Conservation (phyloP, 495 filamentous ascomycete genomes). For the Annulohypoxylon stygium region DNA sequence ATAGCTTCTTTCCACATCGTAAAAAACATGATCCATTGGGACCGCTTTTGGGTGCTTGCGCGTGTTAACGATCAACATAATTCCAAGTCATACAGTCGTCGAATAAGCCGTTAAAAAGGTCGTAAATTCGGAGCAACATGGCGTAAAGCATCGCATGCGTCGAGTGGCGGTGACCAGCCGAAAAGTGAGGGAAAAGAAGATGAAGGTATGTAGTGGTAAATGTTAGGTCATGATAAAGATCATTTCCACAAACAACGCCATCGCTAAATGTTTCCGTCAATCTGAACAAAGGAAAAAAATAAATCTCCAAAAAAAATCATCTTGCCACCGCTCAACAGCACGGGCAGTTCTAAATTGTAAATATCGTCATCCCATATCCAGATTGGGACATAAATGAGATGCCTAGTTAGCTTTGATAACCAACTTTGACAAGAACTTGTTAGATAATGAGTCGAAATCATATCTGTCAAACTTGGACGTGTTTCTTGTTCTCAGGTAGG, state of each 20-base stretch:
- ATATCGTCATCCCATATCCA: slow-evolving; percentile 13
- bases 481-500: slow-evolving; percentile 67
- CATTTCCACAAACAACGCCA: slow-evolving; percentile 51
- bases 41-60: slow-evolving; percentile 51
- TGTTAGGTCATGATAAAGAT: slow-evolving; percentile 51
- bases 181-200: slow-evolving; percentile 45
- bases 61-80: slow-evolving; percentile 49
- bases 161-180: slow-evolving; percentile 49
- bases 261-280: slow-evolving; percentile 54
- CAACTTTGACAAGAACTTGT: slow-evolving; percentile 93
- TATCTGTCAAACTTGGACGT: slow-evolving; percentile 82
- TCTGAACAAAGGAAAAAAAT: slow-evolving; percentile 48
- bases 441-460: slow-evolving; percentile 93
- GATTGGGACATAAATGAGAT: background rate
- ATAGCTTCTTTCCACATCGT: slow-evolving; percentile 50
- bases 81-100: slow-evolving; percentile 53
- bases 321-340: slow-evolving; percentile 1
- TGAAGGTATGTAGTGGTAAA: slow-evolving; percentile 43
- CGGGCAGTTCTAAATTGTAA: slow-evolving; percentile 27
- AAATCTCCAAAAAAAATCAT: slow-evolving; percentile 27
- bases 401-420: slow-evolving; percentile 88
- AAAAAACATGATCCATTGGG: slow-evolving; percentile 49
- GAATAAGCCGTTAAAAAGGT: slow-evolving; percentile 51
- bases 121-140: slow-evolving; percentile 54
- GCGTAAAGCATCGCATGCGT: slow-evolving; percentile 51